Evolutionary conservation across 2,329 filamentous ascomycete species (phyloP).

Genomic region (Venturia aucupariae): DNA sequence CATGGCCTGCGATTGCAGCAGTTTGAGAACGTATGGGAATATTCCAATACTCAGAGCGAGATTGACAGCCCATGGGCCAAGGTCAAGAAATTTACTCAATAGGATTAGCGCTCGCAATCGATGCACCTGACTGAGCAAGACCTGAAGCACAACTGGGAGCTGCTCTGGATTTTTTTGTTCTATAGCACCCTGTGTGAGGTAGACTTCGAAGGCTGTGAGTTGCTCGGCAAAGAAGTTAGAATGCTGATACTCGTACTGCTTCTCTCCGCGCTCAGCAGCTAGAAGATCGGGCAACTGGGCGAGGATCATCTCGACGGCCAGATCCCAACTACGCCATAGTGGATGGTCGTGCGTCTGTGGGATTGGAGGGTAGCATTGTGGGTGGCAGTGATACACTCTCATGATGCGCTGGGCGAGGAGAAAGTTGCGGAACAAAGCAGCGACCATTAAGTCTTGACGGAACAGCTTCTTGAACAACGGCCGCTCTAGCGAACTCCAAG

Average conservation of each 20-base stretch:
- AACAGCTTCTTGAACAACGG: slow-evolving; percentile 95
- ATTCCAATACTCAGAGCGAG: slow-evolving; percentile 95
- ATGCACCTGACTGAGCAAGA: slow-evolving; percentile 91
- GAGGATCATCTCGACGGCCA: slow-evolving; percentile 90
- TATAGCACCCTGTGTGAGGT: slow-evolving; percentile 73
- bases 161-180: slow-evolving; percentile 86
- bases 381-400: slow-evolving; percentile 91
- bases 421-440: slow-evolving; percentile 92
- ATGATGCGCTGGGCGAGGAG: slow-evolving; percentile 90
- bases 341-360: slow-evolving; percentile 92
- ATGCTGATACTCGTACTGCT: slow-evolving; percentile 83
- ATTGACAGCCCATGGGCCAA: slow-evolving; percentile 98
- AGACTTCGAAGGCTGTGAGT: slow-evolving; percentile 93
- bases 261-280: slow-evolving; percentile 64
- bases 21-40: slow-evolving; percentile 96
- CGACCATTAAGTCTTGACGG: slow-evolving; percentile 97
- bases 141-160: slow-evolving; percentile 89
- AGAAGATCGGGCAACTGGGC: slow-evolving; percentile 76
- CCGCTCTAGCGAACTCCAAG: slow-evolving; percentile 89
- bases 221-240: slow-evolving; percentile 97
- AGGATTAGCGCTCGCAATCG: slow-evolving; percentile 83
- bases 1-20: slow-evolving; percentile 86
- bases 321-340: slow-evolving; percentile 94
- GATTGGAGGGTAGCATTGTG: slow-evolving; percentile 82
- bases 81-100: slow-evolving; percentile 84